Evolutionary conservation across 305 asterid genomes (phyloP).

Genomic region (Fraxinus sp.): DNA sequence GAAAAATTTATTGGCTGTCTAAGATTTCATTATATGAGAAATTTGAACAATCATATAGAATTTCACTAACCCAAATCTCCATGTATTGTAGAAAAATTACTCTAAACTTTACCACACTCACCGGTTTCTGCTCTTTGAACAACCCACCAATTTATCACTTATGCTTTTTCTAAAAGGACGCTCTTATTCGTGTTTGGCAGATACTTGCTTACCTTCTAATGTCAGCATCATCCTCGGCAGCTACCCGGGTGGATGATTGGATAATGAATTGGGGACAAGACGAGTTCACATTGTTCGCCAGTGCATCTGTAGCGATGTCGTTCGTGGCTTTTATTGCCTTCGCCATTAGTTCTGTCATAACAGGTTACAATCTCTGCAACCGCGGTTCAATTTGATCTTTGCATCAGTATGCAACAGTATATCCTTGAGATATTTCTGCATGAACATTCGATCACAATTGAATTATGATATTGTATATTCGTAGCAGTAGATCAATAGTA

Average conservation of each 20-base stretch:
- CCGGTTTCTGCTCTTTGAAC: not conserved
- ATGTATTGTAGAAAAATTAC: not conserved
- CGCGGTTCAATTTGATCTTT: conserved; percentile 19
- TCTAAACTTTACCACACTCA: not conserved
- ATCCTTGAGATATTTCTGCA: conserved; percentile 4
- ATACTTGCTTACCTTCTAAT: conserved; percentile 43
- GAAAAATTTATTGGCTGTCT: too few relatives aligned
- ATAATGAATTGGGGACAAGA: conserved; percentile 46
- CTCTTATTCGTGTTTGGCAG: conserved; percentile 22
- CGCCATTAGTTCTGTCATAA: conserved; percentile 40
- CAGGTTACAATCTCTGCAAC: conserved; percentile 42
- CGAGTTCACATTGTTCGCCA: conserved; percentile 43
- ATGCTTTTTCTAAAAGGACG: not conserved
- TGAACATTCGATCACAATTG: not conserved
- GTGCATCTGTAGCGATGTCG: conserved; percentile 41
- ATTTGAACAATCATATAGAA: not conserved
- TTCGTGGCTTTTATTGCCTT: conserved; percentile 40
- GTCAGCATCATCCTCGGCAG: conserved; percentile 51
- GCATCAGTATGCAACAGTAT: not conserved
- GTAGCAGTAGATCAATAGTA: conserved; percentile 23
- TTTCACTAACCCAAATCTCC: not conserved
- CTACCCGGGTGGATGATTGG: conserved; percentile 45
- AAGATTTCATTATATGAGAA: too few relatives aligned
- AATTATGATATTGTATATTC: conserved; percentile 31
- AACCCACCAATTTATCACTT: not conserved